phyloP scores from a whole-genome alignment of 257 asterid genomes.

The Primulina eburnea region DNA sequence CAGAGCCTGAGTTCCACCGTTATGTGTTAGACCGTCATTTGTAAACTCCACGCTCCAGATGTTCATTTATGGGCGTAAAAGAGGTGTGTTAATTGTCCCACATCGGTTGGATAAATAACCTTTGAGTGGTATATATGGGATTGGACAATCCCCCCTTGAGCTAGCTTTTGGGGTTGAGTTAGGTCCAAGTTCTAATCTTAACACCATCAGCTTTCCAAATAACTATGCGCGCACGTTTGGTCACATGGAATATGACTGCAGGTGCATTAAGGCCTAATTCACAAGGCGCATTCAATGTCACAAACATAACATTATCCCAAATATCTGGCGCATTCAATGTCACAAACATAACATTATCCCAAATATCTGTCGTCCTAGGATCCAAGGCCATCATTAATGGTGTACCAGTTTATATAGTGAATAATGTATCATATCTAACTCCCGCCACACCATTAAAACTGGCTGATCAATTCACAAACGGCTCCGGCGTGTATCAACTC shows the following conservation, averaged over 20 bases:
- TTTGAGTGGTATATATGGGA: no score
- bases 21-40: no score
- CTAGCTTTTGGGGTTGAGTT: no score
- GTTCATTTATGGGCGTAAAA: no score
- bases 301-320: conserved; percentile 36
- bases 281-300: conserved; percentile 53
- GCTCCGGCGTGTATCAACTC: conserved; percentile 43
- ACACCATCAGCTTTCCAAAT: conserved; percentile 49
- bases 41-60: no score
- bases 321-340: conserved; percentile 50
- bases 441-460: conserved; percentile 52
- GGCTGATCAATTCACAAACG: conserved; percentile 46
- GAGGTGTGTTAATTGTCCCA: no score
- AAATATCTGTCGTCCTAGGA: conserved; percentile 47
- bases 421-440: conserved; percentile 41
- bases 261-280: conserved; percentile 66
- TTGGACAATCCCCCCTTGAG: no score
- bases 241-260: conserved; percentile 50
- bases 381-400: conserved; percentile 36
- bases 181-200: no score
- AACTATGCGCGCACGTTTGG: background rate
- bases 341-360: conserved; percentile 34
- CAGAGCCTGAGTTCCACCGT: no score
- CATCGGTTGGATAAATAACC: no score
- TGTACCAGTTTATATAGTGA: conserved; percentile 36